Conservation (phyloP, 2,329 filamentous ascomycete genomes). For the Coniella vitis region DNA sequence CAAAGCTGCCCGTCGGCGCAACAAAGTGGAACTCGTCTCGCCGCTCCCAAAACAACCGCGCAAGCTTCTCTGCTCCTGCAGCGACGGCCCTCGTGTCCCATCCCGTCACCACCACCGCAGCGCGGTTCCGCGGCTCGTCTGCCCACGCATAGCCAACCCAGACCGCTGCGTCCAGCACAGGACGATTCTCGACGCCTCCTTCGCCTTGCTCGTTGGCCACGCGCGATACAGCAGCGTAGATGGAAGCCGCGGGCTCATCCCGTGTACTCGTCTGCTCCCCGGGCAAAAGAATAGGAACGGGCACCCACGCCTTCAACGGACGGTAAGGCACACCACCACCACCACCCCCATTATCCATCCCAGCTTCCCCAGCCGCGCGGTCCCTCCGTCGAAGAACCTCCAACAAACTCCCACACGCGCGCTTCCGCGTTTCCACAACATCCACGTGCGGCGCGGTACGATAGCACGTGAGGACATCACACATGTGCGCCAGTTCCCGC, state of each 20-base stretch:
- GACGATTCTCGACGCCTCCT: too few species aligned
- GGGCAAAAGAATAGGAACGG: constrained; percentile 43
- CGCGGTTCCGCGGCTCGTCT: constrained; percentile 45
- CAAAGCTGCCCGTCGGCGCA: constrained; percentile 40
- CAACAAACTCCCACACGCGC: constrained; percentile 44
- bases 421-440: constrained; percentile 40
- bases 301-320: constrained; percentile 46
- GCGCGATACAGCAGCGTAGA: constrained; percentile 39
- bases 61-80: constrained; percentile 36
- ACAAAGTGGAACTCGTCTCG: constrained; percentile 44
- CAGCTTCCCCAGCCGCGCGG: too few species aligned
- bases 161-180: constrained; percentile 43
- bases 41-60: constrained; percentile 40
- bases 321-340: constrained; percentile 19
- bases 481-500: constrained; percentile 38
- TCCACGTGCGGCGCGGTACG: constrained; percentile 47
- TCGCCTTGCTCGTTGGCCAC: constrained; percentile 32
- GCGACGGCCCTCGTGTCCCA: constrained; percentile 36
- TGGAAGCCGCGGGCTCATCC: constrained; percentile 42
- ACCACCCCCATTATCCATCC: too few species aligned
- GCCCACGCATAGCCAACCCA: constrained; percentile 53
- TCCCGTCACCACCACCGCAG: constrained; percentile 43
- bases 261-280: constrained; percentile 50
- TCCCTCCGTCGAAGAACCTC: constrained; percentile 26
- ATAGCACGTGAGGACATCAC: constrained; percentile 47